Evolutionary conservation across 2,329 filamentous ascomycete species (phyloP).

Genomic region (Orbilia blumenaviensis): DNA sequence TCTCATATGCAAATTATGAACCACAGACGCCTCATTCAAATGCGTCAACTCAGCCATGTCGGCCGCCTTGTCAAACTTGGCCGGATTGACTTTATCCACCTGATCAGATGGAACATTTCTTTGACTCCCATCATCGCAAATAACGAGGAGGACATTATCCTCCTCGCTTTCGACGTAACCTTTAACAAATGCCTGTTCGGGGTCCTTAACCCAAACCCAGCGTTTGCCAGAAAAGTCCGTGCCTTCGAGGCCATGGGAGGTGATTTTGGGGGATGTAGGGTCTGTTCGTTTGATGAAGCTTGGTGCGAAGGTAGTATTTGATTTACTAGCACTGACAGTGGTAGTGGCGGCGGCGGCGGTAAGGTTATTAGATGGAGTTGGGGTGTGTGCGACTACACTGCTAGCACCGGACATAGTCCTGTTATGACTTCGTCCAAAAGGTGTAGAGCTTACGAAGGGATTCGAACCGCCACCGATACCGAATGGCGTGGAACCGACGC

Average conservation of each 20-base stretch:
- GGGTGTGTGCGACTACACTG: background rate
- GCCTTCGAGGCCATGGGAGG: conserved; percentile 75
- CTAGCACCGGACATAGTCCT: conserved; percentile 20
- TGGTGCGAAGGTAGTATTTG: conserved; percentile 87
- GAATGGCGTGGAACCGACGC: conserved; percentile 34
- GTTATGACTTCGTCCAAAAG: conserved; percentile 61
- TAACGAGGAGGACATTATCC: conserved; percentile 76
- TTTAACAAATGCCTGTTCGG: conserved; percentile 85
- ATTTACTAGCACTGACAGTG: conserved; percentile 67
- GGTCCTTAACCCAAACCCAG: conserved; percentile 96
- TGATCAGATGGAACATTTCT: conserved; percentile 84
- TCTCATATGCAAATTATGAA: conserved; percentile 93
- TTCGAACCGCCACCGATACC: conserved; percentile 45
- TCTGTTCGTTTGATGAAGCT: conserved; percentile 80
- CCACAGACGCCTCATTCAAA: conserved; percentile 95
- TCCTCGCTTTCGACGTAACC: conserved; percentile 90
- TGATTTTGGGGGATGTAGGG: conserved; percentile 41
- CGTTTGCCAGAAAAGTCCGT: conserved; percentile 99
- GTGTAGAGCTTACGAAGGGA: conserved; percentile 48
- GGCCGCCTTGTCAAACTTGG: conserved; percentile 98
- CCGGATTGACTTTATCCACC: conserved; percentile 98
- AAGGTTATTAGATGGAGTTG: background rate
- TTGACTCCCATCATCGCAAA: conserved; percentile 94
- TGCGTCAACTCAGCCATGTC: conserved; percentile 99
- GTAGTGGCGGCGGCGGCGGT: background rate